A percentile compares a stretch with the other conserved stretches of the same genome.
Conservation (phyloP, 148 eudicot genomes). For the Arctostaphylos glauca region DNA sequence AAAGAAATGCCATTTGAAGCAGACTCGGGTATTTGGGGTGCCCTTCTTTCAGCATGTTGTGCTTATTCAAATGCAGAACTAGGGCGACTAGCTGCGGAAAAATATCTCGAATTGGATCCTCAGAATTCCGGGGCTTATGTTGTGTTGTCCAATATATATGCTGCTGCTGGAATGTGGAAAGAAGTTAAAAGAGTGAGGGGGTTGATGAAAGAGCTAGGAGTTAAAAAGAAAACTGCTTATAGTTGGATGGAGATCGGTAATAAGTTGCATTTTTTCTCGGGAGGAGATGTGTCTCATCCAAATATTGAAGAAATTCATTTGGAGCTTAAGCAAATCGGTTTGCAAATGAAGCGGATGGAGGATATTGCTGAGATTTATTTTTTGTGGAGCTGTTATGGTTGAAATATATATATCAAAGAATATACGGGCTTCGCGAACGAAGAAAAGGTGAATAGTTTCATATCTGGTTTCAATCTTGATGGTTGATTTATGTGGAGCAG, state of each 20-base stretch:
- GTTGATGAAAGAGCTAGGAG: conserved; percentile 35
- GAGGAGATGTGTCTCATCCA: conserved; percentile 33
- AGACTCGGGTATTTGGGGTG: conserved; percentile 41
- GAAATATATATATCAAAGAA: not conserved
- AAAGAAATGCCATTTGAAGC: conserved; percentile 38
- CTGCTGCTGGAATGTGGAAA: conserved; percentile 40
- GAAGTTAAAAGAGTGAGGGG: conserved; percentile 35
- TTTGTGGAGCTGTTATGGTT: conserved; percentile 11
- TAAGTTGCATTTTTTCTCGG: conserved; percentile 29
- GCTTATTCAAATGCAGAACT: conserved; percentile 33
- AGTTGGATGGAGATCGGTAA: conserved; percentile 40
- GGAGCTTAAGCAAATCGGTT: conserved; percentile 27
- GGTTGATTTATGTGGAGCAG: not conserved
- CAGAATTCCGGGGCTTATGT: conserved; percentile 37
- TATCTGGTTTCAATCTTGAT: not conserved
- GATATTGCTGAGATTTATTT: conserved; percentile 12
- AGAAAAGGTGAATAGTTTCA: not conserved
- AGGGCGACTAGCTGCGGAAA: conserved; percentile 39
- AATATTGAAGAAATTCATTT: conserved; percentile 27
- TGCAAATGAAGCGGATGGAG: conserved; percentile 23
- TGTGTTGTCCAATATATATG: conserved; percentile 41
- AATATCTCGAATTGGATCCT: conserved; percentile 35
- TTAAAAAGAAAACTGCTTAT: conserved; percentile 34
- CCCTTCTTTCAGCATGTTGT: conserved; percentile 49
- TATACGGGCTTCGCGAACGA: not conserved